Base-by-base conservation (phyloP, 164 flowering plant genomes). In the Platanus orientalis region DNA sequence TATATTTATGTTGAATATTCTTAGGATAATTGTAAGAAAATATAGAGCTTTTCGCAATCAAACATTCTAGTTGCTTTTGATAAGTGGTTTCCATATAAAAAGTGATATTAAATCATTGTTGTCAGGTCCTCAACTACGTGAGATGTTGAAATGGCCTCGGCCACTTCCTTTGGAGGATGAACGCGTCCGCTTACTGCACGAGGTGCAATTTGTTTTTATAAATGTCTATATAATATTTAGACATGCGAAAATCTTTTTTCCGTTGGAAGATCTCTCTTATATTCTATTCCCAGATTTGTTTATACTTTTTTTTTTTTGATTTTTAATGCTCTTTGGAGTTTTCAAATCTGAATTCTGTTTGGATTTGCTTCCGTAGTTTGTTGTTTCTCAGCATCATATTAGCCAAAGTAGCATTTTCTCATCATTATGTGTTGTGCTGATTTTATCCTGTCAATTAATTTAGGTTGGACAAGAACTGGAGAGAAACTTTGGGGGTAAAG, bases 101-200 rank as follows among this genome's bases (percentile, higher is more conserved):
- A 60, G 42, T 70, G 30, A 11, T 32, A 60, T 56, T 67, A 7
- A 17, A 19, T 50, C 30, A 54, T 61, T 55, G 13, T 61, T 66
- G 56, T 42, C 73, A 94, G 98, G 98, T 74, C 83, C 83, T 69
- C 75, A 91, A 52, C 65, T 94, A 42, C 89, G 92, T 9, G 79
- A 84, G 64, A 30, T 89, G 68, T 77, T 94, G 72, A 83, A 86
- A 67, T 94, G 97, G 98, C 91, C 97, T 54, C 80, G 92, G 34
- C 96, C 91, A 45, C 89, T 94, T 73, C 98, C 98, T 42, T 80
- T 94, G 81, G 98, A 91, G 74, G 97, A 94, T 56, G 97, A 94
- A 71, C 81, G 97, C 1, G 75, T 89, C 25, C 96, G 97, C 62
- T 76, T 93, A 60, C 63, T 93, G 60, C 96, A 84, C 60, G 98